Evolutionary conservation across 1,139 yeast species (phyloP).

Genomic region (Lodderomyces margitis): DNA sequence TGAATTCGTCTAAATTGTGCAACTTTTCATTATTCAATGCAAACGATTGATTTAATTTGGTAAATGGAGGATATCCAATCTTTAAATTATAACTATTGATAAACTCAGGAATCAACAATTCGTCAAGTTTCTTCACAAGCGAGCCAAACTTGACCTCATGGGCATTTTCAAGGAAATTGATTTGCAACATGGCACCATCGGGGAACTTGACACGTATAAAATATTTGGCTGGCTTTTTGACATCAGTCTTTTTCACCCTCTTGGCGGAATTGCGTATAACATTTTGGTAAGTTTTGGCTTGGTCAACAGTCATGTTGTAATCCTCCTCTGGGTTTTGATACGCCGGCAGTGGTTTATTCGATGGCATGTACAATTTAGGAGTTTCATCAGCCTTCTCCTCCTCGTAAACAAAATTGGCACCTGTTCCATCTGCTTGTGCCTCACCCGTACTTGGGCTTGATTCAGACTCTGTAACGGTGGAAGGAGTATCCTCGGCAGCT

Average conservation of each 20-base stretch:
- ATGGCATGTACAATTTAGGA: conserved; percentile 27
- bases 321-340: conserved; percentile 48
- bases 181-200: conserved; percentile 49
- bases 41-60: conserved; percentile 28
- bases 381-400: conserved; percentile 14
- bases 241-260: conserved; percentile 15
- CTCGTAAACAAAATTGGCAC: conserved; percentile 5
- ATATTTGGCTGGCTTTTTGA: conserved; percentile 24
- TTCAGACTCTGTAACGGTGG: neutral
- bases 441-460: neutral
- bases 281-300: conserved; percentile 53
- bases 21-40: conserved; percentile 31
- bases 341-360: conserved; percentile 11
- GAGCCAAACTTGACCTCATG: conserved; percentile 37
- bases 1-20: conserved; percentile 34
- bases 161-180: conserved; percentile 38
- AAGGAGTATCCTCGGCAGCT: conserved; percentile 3
- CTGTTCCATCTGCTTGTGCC: neutral
- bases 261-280: conserved; percentile 40
- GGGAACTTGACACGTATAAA: conserved; percentile 53
- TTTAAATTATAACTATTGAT: conserved; percentile 33
- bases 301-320: conserved; percentile 51
- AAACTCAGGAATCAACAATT: conserved; percentile 37
- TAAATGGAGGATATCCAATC: conserved; percentile 47
- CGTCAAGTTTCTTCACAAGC: conserved; percentile 36